These are phyloP conservation scores for Leccinum arenicola DNA, from an alignment of 768 basidiomycete species.

Conservation along the genomic window DNA sequence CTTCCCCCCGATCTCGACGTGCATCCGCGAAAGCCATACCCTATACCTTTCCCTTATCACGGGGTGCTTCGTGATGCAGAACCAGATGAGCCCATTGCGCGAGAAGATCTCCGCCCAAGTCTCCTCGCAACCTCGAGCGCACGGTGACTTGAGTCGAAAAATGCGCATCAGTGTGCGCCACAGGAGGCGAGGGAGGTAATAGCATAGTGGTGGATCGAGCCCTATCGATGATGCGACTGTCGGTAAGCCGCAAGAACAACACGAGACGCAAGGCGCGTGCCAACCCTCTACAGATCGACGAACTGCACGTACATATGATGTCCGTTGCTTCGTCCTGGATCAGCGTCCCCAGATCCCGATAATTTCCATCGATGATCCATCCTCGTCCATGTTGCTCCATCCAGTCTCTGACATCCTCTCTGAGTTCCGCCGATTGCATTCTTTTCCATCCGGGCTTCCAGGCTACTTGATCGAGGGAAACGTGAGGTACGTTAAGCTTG, in stretches of 20 bases:
- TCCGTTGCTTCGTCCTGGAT: constrained; percentile 44
- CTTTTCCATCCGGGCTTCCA: constrained; percentile 51
- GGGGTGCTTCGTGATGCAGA: constrained; percentile 44
- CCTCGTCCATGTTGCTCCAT: constrained; percentile 31
- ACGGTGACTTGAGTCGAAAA: constrained; percentile 35
- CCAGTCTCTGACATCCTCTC: constrained; percentile 19
- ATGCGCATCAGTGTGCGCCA: constrained; percentile 50
- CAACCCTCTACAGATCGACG: not conserved
- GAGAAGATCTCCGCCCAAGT: constrained; percentile 41
- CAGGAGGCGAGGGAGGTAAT: constrained; percentile 60
- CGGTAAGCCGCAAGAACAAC: not conserved
- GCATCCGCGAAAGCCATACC: constrained; percentile 17
- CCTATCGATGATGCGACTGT: constrained; percentile 35
- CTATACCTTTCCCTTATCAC: constrained; percentile 13
- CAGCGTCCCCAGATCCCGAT: constrained; percentile 31
- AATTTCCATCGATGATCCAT: constrained; percentile 58
- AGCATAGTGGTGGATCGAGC: constrained; percentile 61
- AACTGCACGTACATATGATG: constrained; percentile 46
- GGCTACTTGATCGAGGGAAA: constrained; percentile 46
- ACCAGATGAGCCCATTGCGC: constrained; percentile 47
- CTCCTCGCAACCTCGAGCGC: constrained; percentile 51
- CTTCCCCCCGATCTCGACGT: constrained; percentile 30
- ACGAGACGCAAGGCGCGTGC: not conserved
- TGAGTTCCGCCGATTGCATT: constrained; percentile 28
- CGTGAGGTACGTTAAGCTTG: constrained; percentile 43